Percentiles rank a stretch among this genome's conserved stretches.
Conservation (phyloP, 768 basidiomycete genomes). For the Lentinus tigrinus region DNA sequence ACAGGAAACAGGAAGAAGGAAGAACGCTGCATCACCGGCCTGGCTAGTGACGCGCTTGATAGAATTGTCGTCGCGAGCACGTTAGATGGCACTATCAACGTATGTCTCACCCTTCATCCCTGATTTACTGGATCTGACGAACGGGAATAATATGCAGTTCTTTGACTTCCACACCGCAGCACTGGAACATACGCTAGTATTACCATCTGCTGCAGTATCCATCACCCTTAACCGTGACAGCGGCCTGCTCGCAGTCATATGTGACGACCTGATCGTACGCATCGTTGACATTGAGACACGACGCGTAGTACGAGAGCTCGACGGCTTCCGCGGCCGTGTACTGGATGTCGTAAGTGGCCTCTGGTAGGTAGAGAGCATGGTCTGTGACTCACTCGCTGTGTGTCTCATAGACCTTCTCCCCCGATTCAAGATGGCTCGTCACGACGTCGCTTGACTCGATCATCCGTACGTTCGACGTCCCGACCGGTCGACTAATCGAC, state of each 20-base stretch:
- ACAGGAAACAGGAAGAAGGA: slow-evolving; percentile 40
- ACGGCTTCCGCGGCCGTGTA: slow-evolving; percentile 79
- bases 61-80: slow-evolving; percentile 79
- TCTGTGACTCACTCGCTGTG: not conserved
- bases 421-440: slow-evolving; percentile 93
- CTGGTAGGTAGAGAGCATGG: too few relatives aligned
- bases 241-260: slow-evolving; percentile 76
- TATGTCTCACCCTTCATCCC: slow-evolving; percentile 40
- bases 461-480: slow-evolving; percentile 94
- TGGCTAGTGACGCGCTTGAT: slow-evolving; percentile 87
- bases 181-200: slow-evolving; percentile 60
- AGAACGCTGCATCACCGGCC: slow-evolving; percentile 68
- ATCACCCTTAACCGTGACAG: slow-evolving; percentile 81
- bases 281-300: slow-evolving; percentile 90
- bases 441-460: slow-evolving; percentile 85
- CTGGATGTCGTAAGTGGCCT: slow-evolving; percentile 73
- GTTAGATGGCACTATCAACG: slow-evolving; percentile 85
- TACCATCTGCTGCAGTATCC: slow-evolving; percentile 70
- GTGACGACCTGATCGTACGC: slow-evolving; percentile 85
- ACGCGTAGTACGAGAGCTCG: slow-evolving; percentile 84
- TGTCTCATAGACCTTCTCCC: slow-evolving; percentile 76
- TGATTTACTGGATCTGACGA: not conserved
- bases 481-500: slow-evolving; percentile 89
- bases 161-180: slow-evolving; percentile 92
- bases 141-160: slow-evolving; percentile 55